phyloP scores from a whole-genome alignment of 2,329 filamentous ascomycete species.

The Penicillium sp. region DNA sequence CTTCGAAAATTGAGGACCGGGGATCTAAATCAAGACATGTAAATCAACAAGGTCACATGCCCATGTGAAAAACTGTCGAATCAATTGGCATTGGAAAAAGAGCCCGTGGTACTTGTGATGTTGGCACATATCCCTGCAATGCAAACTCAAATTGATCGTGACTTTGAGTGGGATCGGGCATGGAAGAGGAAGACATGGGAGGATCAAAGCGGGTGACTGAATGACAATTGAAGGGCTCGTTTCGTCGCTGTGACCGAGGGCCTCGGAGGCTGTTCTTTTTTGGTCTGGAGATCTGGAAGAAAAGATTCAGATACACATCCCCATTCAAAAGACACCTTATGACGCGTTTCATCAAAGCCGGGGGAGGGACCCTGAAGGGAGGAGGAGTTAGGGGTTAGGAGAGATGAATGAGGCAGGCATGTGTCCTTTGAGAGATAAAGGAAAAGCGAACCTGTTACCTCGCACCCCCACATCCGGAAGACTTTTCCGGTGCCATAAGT shows the following conservation, averaged over 20 bases:
- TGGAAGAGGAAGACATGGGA: not conserved
- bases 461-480: not conserved
- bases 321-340: not conserved
- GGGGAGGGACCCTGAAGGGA: not conserved
- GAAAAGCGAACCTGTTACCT: not conserved
- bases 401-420: not conserved
- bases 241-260: not conserved
- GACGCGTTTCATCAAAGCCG: not conserved
- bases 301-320: not conserved
- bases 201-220: not conserved
- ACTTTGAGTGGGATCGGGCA: not conserved
- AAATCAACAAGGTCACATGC: not conserved
- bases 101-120: not conserved
- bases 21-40: no score
- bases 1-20: slow-evolving; percentile 10
- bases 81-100: not conserved
- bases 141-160: not conserved
- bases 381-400: not conserved
- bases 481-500: not conserved
- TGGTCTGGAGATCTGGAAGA: not conserved
- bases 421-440: not conserved
- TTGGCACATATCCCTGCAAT: not conserved
- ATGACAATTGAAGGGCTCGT: not conserved
- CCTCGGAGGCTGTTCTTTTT: not conserved
- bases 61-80: not conserved